phyloP scores from a whole-genome alignment of 164 flowering plant species.

The Tetrastigma voinierianum region DNA sequence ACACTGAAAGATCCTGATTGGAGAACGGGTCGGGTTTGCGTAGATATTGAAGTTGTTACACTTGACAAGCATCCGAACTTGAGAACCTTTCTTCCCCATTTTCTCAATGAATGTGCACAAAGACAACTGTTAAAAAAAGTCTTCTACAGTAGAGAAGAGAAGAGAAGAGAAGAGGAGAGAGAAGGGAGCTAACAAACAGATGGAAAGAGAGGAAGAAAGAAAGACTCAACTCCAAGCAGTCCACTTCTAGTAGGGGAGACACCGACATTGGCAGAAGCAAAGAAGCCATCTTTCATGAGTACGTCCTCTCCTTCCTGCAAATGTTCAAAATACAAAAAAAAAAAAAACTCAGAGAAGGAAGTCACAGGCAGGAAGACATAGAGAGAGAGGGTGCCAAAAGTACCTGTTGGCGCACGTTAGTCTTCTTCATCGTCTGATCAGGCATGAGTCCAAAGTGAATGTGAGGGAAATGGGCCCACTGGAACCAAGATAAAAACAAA shows the following conservation, averaged over 20 bases:
- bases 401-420: constrained; percentile 75
- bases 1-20: not conserved
- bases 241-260: constrained; percentile 64
- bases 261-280: constrained; percentile 66
- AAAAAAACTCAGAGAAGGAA: not conserved
- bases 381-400: not conserved
- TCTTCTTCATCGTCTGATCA: constrained; percentile 57
- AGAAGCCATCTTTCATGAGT: constrained; percentile 65
- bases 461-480: constrained; percentile 48
- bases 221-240: not conserved
- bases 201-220: no score
- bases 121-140: no score
- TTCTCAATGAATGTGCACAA: no score
- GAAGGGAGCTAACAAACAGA: no score
- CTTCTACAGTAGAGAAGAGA: no score
- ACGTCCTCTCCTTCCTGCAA: constrained; percentile 77
- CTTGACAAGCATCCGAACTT: not conserved
- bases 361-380: not conserved
- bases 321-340: constrained; percentile 1
- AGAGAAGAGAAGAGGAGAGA: no score
- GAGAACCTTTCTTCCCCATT: not conserved
- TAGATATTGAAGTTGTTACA: not conserved
- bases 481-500: constrained; percentile 15
- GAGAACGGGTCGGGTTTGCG: not conserved
- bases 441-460: constrained; percentile 41